These are phyloP conservation scores for Saccharomycopsis fibuligera DNA, from an alignment of 805 yeast species.

Conservation along the genomic window DNA sequence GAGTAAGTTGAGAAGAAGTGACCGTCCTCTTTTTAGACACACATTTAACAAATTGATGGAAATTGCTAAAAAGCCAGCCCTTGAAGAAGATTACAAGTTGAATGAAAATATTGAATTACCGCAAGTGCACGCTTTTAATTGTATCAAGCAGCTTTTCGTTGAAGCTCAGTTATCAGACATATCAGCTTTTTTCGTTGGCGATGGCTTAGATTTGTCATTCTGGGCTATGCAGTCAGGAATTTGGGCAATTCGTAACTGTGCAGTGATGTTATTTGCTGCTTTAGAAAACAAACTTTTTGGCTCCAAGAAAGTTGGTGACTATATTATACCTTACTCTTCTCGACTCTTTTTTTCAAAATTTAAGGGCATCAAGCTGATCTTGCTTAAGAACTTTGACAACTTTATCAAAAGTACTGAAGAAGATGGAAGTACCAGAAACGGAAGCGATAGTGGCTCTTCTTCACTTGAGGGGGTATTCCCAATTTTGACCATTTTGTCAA, in stretches of 20 bases:
- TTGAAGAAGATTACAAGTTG: constrained; percentile 34
- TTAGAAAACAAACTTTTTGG: constrained; percentile 79
- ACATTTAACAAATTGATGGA: constrained; percentile 47
- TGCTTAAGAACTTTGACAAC: constrained; percentile 37
- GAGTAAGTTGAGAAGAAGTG: constrained; percentile 22
- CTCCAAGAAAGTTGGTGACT: constrained; percentile 31
- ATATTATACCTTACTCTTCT: constrained; percentile 37
- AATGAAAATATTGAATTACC: constrained; percentile 65
- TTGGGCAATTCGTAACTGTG: constrained; percentile 90
- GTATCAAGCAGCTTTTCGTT: constrained; percentile 65
- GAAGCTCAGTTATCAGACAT: constrained; percentile 60
- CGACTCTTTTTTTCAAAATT: constrained; percentile 66
- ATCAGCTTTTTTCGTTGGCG: constrained; percentile 46
- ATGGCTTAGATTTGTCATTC: constrained; percentile 56
- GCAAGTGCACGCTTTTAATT: constrained; percentile 90
- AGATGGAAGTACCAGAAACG: constrained; percentile 22
- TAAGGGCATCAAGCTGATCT: constrained; percentile 42
- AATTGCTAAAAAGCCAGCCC: constrained; percentile 49
- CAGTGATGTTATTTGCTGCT: constrained; percentile 87
- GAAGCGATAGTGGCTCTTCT: constrained; percentile 20
- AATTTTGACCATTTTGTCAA: constrained; percentile 62
- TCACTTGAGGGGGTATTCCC: constrained; percentile 64
- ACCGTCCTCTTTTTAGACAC: constrained; percentile 35
- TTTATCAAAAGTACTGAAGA: constrained; percentile 26
- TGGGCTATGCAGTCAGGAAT: constrained; percentile 53